Evolutionary conservation across 257 asterid genomes (phyloP).

Genomic region (Ehretia macrophylla): DNA sequence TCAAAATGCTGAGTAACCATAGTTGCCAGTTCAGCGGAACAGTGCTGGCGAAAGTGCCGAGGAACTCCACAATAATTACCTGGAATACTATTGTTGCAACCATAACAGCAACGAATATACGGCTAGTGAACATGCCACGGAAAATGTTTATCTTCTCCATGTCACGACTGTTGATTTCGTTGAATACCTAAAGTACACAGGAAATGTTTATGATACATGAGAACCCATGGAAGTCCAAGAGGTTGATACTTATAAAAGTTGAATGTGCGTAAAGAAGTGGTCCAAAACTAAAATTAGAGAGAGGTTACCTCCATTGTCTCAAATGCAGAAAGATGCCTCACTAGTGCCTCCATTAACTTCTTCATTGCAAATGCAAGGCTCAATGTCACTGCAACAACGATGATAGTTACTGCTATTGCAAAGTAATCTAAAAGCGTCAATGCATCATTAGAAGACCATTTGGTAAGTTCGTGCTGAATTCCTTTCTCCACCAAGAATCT

Average conservation of each 20-base stretch:
- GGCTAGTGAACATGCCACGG: too few relatives aligned
- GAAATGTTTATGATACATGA: not conserved
- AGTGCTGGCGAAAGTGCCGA: too few relatives aligned
- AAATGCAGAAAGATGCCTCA: constrained; percentile 90
- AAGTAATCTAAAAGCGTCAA: constrained; percentile 69
- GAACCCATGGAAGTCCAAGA: not conserved
- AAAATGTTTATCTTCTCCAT: constrained; percentile 86
- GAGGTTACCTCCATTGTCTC: constrained; percentile 99
- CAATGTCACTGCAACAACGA: constrained; percentile 93
- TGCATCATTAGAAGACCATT: constrained; percentile 78
- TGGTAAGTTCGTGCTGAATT: constrained; percentile 42
- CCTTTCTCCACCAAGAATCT: constrained; percentile 75
- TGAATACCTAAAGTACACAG: constrained; percentile 62
- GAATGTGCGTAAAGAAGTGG: too few relatives aligned
- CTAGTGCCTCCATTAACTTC: constrained; percentile 84
- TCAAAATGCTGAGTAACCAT: too few relatives aligned
- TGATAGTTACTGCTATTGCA: constrained; percentile 94
- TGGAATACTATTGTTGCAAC: too few relatives aligned
- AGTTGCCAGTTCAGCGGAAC: too few relatives aligned
- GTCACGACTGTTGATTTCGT: constrained; percentile 97
- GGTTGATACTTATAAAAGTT: too few relatives aligned
- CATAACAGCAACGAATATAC: too few relatives aligned
- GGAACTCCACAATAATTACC: too few relatives aligned
- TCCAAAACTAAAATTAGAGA: too few relatives aligned
- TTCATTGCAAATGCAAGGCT: constrained; percentile 97